Conservation (phyloP, 345 rosid genomes). For the Syzygium aromaticum region DNA sequence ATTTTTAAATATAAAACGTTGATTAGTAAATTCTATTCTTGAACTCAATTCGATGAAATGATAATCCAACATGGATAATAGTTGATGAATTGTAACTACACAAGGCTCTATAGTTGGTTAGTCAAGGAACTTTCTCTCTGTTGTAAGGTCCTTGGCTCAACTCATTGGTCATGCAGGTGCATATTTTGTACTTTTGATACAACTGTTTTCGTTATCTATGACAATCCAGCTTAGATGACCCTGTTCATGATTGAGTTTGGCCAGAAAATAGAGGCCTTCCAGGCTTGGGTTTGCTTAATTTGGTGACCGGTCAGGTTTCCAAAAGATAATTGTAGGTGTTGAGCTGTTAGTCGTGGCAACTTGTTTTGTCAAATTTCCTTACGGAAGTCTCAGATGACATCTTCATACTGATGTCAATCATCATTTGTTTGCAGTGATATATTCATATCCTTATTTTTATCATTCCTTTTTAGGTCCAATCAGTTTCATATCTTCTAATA, state of each 20-base stretch:
- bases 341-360: background rate
- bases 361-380: background rate
- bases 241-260: background rate
- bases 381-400: background rate
- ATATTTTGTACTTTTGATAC: background rate
- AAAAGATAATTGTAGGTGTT: background rate
- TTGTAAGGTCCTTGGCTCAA: background rate
- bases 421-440: background rate
- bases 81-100: background rate
- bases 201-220: no score
- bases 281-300: background rate
- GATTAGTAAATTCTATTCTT: background rate
- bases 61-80: background rate
- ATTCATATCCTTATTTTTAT: background rate
- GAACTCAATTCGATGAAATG: background rate
- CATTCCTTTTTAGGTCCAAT: background rate
- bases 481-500: background rate
- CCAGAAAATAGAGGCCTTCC: background rate
- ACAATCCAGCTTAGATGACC: background rate
- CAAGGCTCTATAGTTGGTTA: background rate
- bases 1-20: background rate
- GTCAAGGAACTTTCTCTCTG: background rate
- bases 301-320: background rate
- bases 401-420: background rate
- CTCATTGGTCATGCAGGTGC: background rate